Conservation (phyloP, 768 basidiomycete genomes). For the Kondoa subrosea region DNA sequence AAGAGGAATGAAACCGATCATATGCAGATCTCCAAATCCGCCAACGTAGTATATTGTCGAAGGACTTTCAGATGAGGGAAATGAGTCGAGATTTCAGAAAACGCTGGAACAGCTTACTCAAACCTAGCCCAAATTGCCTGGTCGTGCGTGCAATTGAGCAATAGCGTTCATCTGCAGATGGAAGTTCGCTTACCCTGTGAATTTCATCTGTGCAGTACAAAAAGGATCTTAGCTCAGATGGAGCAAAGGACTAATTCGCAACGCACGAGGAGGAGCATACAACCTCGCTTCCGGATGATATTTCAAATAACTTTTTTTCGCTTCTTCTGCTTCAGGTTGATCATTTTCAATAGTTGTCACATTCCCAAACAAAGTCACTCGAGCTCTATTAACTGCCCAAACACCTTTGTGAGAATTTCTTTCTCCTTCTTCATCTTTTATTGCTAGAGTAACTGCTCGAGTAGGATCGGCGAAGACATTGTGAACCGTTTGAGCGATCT, state of each 20-base stretch:
- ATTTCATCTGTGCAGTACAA: not conserved
- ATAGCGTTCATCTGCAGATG: too few species aligned
- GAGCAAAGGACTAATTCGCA: not conserved
- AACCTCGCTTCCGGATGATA: constrained; percentile 4
- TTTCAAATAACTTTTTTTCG: not conserved
- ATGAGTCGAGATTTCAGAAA: not conserved
- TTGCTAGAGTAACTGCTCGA: not conserved
- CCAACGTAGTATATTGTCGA: not conserved
- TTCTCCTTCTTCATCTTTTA: constrained; percentile 11
- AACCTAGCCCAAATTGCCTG: not conserved
- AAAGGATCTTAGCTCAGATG: not conserved
- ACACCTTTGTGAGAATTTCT: constrained; percentile 1
- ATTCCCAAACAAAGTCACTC: not conserved
- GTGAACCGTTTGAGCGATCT: not conserved
- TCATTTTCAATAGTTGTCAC: not conserved
- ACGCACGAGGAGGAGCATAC: constrained; percentile 1
- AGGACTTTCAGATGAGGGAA: not conserved
- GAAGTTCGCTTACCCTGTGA: not conserved
- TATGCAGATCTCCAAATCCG: constrained; percentile 3
- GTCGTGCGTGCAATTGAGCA: not conserved
- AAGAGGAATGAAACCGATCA: constrained; percentile 4
- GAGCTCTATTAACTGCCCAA: not conserved
- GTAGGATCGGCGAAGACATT: not conserved
- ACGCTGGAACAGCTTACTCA: not conserved
- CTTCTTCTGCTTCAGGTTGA: not conserved